Percentiles rank a stretch among this genome's conserved stretches.
phyloP scores from a whole-genome alignment of 2,329 filamentous ascomycete species.

The Meredithiella fracta region DNA sequence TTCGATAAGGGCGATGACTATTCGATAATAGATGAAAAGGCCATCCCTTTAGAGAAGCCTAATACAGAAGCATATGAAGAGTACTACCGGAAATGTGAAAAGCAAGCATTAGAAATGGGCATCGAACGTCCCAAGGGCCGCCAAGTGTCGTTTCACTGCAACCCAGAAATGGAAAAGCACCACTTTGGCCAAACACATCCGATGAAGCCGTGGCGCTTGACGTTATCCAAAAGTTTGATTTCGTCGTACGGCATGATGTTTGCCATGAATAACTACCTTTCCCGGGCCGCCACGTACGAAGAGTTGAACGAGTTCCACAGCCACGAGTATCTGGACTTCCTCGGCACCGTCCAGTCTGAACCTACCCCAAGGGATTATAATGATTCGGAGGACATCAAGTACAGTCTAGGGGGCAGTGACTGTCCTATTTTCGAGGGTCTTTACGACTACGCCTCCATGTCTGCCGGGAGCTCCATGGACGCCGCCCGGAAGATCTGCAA shows the following conservation, averaged over 20 bases:
- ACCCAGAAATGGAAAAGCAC: slow-evolving; percentile 85
- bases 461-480: slow-evolving; percentile 77
- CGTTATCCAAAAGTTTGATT: slow-evolving; percentile 85
- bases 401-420: slow-evolving; percentile 79
- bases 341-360: slow-evolving; percentile 54
- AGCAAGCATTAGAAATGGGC: slow-evolving; percentile 42
- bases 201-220: slow-evolving; percentile 98
- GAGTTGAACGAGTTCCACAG: slow-evolving; percentile 80
- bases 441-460: slow-evolving; percentile 88
- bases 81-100: slow-evolving; percentile 41
- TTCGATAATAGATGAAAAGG: slow-evolving; percentile 35
- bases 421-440: slow-evolving; percentile 94
- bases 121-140: slow-evolving; percentile 72
- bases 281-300: slow-evolving; percentile 69
- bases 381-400: slow-evolving; percentile 47
- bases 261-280: slow-evolving; percentile 87
- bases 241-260: slow-evolving; percentile 91
- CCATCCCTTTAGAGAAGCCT: slow-evolving; percentile 32
- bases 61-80: slow-evolving; percentile 38
- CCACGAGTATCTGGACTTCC: slow-evolving; percentile 77
- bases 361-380: slow-evolving; percentile 49
- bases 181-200: slow-evolving; percentile 95
- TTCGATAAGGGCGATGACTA: slow-evolving; percentile 34
- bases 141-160: slow-evolving; percentile 88
- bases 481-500: slow-evolving; percentile 79